phyloP scores from a whole-genome alignment of 257 asterid genomes.

The Salvia miltiorrhiza region DNA sequence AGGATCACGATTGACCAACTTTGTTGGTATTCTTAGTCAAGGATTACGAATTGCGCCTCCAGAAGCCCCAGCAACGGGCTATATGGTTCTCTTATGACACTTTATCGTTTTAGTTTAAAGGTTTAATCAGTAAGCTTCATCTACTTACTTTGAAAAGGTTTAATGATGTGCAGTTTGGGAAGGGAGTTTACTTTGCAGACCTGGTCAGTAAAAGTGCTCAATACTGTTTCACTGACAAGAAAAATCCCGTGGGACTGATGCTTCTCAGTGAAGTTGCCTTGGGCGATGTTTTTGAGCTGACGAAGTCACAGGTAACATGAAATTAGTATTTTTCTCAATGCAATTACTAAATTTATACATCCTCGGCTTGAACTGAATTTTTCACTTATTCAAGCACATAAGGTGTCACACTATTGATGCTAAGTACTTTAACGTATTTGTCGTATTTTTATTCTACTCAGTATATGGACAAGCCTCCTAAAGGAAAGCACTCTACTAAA shows the following conservation, averaged over 20 bases:
- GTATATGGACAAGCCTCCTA: conserved; percentile 95
- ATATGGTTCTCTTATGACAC: conserved; percentile 58
- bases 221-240: conserved; percentile 72
- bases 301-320: conserved; percentile 61
- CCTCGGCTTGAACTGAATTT: background rate
- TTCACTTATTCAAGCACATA: background rate
- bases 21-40: conserved; percentile 94
- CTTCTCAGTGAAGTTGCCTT: conserved; percentile 95
- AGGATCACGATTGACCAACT: conserved; percentile 95
- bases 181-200: conserved; percentile 96
- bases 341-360: background rate
- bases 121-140: conserved; percentile 3
- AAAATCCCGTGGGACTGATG: conserved; percentile 92
- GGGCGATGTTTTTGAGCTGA: conserved; percentile 80
- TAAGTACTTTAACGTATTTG: background rate
- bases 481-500: conserved; percentile 88
- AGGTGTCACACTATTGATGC: background rate
- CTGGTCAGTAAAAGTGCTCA: conserved; percentile 98
- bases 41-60: conserved; percentile 98
- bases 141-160: conserved; percentile 8
- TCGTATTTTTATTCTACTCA: conserved; percentile 25
- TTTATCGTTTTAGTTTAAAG: conserved; percentile 11
- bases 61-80: conserved; percentile 98
- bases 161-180: conserved; percentile 66
- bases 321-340: background rate